These are phyloP conservation scores for Sarocladium brachiariae DNA, from an alignment of 2,329 filamentous ascomycete species.

Conservation along the genomic window DNA sequence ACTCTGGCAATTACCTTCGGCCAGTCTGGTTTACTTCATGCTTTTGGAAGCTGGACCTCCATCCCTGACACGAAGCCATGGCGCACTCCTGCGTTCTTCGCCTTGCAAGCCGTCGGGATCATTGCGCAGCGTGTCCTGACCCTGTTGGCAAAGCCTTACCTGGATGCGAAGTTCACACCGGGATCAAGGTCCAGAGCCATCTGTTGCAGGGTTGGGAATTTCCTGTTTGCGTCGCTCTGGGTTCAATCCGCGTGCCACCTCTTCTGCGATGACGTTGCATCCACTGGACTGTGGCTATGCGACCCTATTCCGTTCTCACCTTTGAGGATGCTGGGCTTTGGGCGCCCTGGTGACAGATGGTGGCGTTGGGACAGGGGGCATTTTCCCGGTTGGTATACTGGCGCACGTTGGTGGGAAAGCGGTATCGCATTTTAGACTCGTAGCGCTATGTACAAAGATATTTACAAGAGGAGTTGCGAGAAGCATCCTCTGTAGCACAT, in stretches of 20 bases:
- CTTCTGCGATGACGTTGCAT: slow-evolving; percentile 70
- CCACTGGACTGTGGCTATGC: slow-evolving; percentile 68
- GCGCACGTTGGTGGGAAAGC: slow-evolving; percentile 54
- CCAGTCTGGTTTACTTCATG: slow-evolving; percentile 64
- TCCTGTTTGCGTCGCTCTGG: slow-evolving; percentile 59
- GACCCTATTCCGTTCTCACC: slow-evolving; percentile 76
- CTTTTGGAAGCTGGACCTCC: slow-evolving; percentile 59
- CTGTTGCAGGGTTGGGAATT: slow-evolving; percentile 48
- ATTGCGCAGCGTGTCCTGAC: slow-evolving; percentile 45
- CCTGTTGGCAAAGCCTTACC: slow-evolving; percentile 20
- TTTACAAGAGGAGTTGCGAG: too few species aligned
- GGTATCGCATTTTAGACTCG: slow-evolving; percentile 25
- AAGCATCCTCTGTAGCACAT: too few species aligned
- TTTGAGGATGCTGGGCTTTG: slow-evolving; percentile 60
- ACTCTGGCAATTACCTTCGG: slow-evolving; percentile 43
- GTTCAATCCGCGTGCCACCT: slow-evolving; percentile 57
- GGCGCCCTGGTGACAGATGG: slow-evolving; percentile 52
- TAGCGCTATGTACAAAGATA: too few species aligned
- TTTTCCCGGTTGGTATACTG: slow-evolving; percentile 49
- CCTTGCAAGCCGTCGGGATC: slow-evolving; percentile 61
- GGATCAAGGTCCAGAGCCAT: slow-evolving; percentile 31
- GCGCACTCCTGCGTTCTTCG: slow-evolving; percentile 61
- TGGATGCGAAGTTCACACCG: neutral
- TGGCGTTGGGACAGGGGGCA: slow-evolving; percentile 58
- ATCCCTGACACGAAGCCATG: slow-evolving; percentile 47